These are phyloP conservation scores for Vaccinium darrowii DNA, from an alignment of 148 eudicot species.

Conservation along the genomic window DNA sequence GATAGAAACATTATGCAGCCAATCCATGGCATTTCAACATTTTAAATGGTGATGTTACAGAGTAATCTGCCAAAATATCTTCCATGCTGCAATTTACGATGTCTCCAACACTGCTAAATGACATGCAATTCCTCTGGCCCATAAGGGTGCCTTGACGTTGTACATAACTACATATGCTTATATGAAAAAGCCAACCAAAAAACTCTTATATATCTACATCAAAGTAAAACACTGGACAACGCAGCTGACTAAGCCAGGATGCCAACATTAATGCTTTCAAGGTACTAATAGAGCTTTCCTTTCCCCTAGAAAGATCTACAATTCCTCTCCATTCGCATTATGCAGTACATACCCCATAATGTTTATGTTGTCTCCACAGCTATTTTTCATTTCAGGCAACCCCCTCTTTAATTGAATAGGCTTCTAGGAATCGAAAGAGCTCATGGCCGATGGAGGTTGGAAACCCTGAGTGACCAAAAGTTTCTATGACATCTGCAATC, in stretches of 20 bases:
- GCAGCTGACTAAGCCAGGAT: background rate
- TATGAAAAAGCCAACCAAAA: background rate
- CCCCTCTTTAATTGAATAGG: background rate
- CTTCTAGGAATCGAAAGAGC: background rate
- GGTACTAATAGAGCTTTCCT: background rate
- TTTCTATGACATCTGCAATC: constrained; percentile 5
- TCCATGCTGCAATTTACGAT: background rate
- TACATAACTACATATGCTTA: background rate
- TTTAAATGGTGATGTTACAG: background rate
- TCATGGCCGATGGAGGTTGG: background rate
- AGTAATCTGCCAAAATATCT: background rate
- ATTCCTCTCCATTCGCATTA: background rate
- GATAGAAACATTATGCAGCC: background rate
- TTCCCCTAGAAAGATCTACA: background rate
- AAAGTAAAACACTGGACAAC: too few relatives aligned
- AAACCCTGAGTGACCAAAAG: background rate
- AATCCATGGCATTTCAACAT: constrained; percentile 3
- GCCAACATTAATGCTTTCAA: background rate
- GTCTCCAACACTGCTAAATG: background rate
- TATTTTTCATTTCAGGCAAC: background rate
- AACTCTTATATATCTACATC: background rate
- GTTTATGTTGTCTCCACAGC: background rate
- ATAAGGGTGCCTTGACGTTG: background rate
- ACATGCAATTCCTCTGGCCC: background rate
- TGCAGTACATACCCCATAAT: background rate